Evolutionary conservation across 1,284 basidiomycete genomes (phyloP).

Genomic region (Leccinum angustisporum): DNA sequence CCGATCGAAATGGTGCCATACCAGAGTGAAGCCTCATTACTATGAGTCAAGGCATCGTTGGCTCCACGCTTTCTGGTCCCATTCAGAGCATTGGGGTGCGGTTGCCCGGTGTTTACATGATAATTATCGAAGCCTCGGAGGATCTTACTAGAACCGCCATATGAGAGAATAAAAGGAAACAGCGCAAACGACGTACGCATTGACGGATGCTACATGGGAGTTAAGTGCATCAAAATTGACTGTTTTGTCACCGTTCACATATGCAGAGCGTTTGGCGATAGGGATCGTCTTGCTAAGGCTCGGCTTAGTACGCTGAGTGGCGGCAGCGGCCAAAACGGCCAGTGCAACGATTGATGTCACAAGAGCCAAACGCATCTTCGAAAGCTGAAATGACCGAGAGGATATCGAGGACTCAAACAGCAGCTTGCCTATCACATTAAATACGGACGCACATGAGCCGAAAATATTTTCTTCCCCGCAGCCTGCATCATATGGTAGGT

Average conservation of each 20-base stretch:
- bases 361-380: constrained; percentile 13
- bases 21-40: constrained; percentile 10
- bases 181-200: constrained; percentile 13
- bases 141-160: constrained; percentile 17
- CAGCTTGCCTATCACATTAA: background rate
- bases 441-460: background rate
- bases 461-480: no score
- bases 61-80: background rate
- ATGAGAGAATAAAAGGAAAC: background rate
- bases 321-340: constrained; percentile 5
- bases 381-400: background rate
- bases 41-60: background rate
- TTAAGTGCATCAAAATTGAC: constrained; percentile 12
- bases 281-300: constrained; percentile 13
- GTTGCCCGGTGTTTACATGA: constrained; percentile 15
- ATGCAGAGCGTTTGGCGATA: constrained; percentile 17
- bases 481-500: no score
- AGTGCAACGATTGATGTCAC: constrained; percentile 3
- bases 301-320: background rate
- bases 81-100: constrained; percentile 7
- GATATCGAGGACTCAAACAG: background rate
- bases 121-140: constrained; percentile 13
- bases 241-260: constrained; percentile 9
- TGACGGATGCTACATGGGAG: constrained; percentile 10
- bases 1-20: constrained; percentile 21